Conservation (phyloP, 768 basidiomycete species). For the Macrolepiota fuliginosa region DNA sequence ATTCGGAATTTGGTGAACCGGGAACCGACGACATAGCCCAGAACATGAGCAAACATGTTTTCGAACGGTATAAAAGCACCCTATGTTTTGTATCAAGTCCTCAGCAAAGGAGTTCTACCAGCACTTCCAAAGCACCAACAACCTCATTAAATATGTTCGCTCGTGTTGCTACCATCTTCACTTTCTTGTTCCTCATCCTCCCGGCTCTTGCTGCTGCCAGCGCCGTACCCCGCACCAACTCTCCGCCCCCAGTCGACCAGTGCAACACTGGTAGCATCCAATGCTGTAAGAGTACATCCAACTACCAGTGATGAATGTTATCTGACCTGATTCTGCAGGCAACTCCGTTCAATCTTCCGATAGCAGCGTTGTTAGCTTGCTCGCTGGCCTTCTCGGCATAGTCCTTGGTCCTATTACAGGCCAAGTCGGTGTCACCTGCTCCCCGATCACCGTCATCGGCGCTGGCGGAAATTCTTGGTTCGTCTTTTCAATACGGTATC, state of each 20-base stretch:
- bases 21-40: not conserved
- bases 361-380: conserved; percentile 8
- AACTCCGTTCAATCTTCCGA: conserved; percentile 23
- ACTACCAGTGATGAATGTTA: not conserved
- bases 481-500: not conserved
- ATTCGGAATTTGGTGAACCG: not conserved
- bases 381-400: conserved; percentile 33
- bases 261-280: conserved; percentile 28
- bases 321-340: conserved; percentile 1
- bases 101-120: conserved; percentile 21
- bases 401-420: conserved; percentile 16
- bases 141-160: conserved; percentile 24
- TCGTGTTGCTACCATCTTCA: conserved; percentile 20
- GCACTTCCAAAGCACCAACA: conserved; percentile 13
- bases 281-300: conserved; percentile 23
- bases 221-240: conserved; percentile 19
- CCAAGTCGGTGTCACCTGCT: conserved; percentile 23
- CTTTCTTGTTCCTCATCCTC: conserved; percentile 24
- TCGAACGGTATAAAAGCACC: conserved; percentile 12
- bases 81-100: not conserved
- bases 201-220: conserved; percentile 26
- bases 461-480: conserved; percentile 21
- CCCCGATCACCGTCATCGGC: conserved; percentile 27
- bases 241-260: conserved; percentile 15
- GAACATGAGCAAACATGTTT: not conserved